Base-by-base conservation (phyloP, 768 basidiomycete genomes). In the Peribolospora baueri region DNA sequence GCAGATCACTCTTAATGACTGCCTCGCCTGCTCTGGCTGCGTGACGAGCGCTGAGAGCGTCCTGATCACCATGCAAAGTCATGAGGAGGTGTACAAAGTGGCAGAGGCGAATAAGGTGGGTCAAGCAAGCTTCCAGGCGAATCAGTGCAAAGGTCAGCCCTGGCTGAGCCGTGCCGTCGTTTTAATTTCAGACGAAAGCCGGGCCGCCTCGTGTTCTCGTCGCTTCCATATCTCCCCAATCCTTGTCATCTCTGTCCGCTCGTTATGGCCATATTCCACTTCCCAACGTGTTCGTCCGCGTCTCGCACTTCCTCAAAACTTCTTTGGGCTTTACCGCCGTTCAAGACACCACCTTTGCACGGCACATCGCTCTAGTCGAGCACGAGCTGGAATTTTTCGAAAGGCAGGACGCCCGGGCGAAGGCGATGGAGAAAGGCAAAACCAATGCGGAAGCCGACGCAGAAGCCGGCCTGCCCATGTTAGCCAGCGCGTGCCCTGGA, bases 21-120 rank as follows among this genome's bases (percentile, higher is more conserved):
- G 93, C 69, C 73, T 98, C 49, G 93, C 93, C 40, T 10, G 11
- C 57, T 93, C 91, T 57, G 93, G 93, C 3, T 98, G 93, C 64
- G 95, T 98, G 62, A 98, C 93, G 3, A 95, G 91, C 45, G 91
- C 91, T 36, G 91, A 98, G 72, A 91, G 87, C 14, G 80, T 97
- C 49, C 75, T 98, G 57, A 93, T 98, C 64, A 88, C 88, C 9
- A 74, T 93, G 43, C 91, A 98, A 67, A 91, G 87, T 5, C 90
- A 95, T 63, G 76, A 76, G 11, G 90, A 98, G 67, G 90, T 97
- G 3, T 75, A 91, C 50, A 75, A 75, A 50, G 81, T 86, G 62
- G 73, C 95, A 10, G 68, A 72, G 45, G 67, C 70, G 36, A 84
- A 84, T 59, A 69, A 75, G 0, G 64, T 68, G 3, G 56, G 63